Percentiles rank a stretch among this genome's conserved stretches.
Evolutionary conservation across 139 green algal genomes (phyloP).

Genomic region (Gonium pectorale): DNA sequence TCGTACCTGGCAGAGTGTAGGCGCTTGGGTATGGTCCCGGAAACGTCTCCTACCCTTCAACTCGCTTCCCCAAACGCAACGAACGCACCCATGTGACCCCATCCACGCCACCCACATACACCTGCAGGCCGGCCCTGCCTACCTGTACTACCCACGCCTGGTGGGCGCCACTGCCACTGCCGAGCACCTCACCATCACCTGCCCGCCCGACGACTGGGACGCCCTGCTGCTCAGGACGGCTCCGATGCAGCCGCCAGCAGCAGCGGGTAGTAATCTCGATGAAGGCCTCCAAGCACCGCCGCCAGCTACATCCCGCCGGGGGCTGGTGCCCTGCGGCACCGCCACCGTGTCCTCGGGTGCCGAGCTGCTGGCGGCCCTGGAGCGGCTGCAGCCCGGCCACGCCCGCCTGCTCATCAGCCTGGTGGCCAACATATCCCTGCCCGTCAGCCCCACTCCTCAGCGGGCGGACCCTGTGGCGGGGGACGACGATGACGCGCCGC

Average conservation of each 20-base stretch:
- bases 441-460: not conserved
- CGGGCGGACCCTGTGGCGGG: not conserved
- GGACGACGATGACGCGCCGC: not conserved
- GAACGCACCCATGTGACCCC: too few relatives aligned
- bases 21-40: too few relatives aligned
- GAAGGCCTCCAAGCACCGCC: too few relatives aligned
- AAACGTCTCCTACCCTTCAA: too few relatives aligned
- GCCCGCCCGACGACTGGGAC: not conserved
- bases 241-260: not conserved
- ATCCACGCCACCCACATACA: not conserved
- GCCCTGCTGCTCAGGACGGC: not conserved
- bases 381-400: not conserved
- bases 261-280: too few relatives aligned
- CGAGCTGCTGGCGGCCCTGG: not conserved
- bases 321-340: constrained; percentile 5
- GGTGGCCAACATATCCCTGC: not conserved
- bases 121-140: constrained; percentile 1
- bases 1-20: too few relatives aligned
- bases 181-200: not conserved
- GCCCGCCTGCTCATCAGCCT: not conserved
- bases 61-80: too few relatives aligned
- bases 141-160: not conserved
- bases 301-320: not conserved
- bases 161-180: not conserved
- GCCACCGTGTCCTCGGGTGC: not conserved